Evolutionary conservation across 441 rosid genomes (phyloP).

Genomic region (Populus trichocarpa): DNA sequence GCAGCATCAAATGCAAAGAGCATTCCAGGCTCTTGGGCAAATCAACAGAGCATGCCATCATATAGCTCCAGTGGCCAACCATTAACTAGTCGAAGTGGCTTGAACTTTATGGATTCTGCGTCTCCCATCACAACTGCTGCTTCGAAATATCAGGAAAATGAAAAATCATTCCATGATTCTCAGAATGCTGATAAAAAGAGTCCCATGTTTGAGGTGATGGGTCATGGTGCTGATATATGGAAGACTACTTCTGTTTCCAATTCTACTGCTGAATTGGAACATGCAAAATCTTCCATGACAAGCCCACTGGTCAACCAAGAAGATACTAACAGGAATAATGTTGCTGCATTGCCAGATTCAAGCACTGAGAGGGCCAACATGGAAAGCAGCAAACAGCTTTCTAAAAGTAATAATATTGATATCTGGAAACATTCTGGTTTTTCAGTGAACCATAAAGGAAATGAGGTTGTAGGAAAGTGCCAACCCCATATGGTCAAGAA

Average conservation of each 20-base stretch:
- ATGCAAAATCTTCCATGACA: slow-evolving; percentile 22
- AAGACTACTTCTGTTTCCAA: slow-evolving; percentile 43
- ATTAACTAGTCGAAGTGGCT: no score
- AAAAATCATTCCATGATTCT: slow-evolving; percentile 33
- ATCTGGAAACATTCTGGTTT: slow-evolving; percentile 41
- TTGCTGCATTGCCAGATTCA: slow-evolving; percentile 33
- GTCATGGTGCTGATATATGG: slow-evolving; percentile 42
- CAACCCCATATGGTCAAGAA: slow-evolving; percentile 32
- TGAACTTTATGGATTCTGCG: no score
- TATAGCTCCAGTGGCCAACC: no score
- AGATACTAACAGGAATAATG: slow-evolving; percentile 35
- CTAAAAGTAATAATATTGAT: slow-evolving; percentile 32
- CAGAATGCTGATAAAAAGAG: slow-evolving; percentile 24
- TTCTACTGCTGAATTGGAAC: slow-evolving; percentile 31
- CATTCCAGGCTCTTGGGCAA: no score
- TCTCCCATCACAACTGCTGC: slow-evolving; percentile 21
- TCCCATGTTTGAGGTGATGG: slow-evolving; percentile 29
- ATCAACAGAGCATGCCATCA: no score
- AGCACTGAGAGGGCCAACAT: slow-evolving; percentile 30
- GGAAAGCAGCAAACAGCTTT: slow-evolving; percentile 37
- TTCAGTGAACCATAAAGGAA: slow-evolving; percentile 20
- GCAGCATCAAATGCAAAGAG: no score
- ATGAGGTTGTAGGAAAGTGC: slow-evolving; percentile 24
- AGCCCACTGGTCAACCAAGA: slow-evolving; percentile 28
- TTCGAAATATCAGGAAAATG: slow-evolving; percentile 36